Evolutionary conservation across 1,284 basidiomycete species (phyloP).

Genomic region (Cystobasidium sp.): DNA sequence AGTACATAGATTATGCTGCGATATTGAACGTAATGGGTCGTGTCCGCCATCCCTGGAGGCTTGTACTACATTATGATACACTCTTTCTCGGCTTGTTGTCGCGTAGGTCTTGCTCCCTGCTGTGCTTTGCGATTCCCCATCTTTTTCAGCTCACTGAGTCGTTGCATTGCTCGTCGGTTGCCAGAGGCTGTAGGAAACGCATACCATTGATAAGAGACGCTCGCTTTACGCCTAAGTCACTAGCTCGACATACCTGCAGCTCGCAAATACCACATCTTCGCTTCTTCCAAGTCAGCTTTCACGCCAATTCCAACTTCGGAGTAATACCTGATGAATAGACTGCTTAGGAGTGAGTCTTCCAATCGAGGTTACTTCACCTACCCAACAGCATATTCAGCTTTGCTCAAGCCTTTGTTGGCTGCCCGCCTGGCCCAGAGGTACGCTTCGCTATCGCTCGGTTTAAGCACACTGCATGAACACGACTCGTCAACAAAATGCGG

Average conservation of each 20-base stretch:
- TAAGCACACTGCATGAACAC: constrained; percentile 78
- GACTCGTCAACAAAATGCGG: constrained; percentile 49
- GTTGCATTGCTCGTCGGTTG: constrained; percentile 91
- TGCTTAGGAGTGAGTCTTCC: neutral
- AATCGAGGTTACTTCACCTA: constrained; percentile 58
- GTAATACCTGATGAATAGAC: constrained; percentile 64
- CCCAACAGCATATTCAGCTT: constrained; percentile 80
- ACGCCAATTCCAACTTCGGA: constrained; percentile 97
- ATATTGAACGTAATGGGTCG: neutral
- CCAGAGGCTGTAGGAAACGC: constrained; percentile 71
- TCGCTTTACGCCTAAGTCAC: neutral
- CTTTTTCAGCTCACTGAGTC: constrained; percentile 77
- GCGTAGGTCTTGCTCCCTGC: constrained; percentile 78
- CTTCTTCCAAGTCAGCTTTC: constrained; percentile 91
- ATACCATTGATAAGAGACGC: constrained; percentile 4
- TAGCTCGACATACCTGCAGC: constrained; percentile 74
- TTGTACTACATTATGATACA: constrained; percentile 67
- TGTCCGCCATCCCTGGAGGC: neutral
- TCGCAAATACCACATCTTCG: constrained; percentile 98
- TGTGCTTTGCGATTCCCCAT: constrained; percentile 69
- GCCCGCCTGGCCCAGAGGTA: constrained; percentile 65
- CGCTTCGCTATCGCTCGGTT: constrained; percentile 96
- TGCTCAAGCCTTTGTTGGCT: constrained; percentile 59
- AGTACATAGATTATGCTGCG: too few relatives aligned
- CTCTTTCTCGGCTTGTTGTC: constrained; percentile 88